These are phyloP conservation scores for Starmerella scarabaei DNA, from an alignment of 805 yeast species.

Conservation along the genomic window DNA sequence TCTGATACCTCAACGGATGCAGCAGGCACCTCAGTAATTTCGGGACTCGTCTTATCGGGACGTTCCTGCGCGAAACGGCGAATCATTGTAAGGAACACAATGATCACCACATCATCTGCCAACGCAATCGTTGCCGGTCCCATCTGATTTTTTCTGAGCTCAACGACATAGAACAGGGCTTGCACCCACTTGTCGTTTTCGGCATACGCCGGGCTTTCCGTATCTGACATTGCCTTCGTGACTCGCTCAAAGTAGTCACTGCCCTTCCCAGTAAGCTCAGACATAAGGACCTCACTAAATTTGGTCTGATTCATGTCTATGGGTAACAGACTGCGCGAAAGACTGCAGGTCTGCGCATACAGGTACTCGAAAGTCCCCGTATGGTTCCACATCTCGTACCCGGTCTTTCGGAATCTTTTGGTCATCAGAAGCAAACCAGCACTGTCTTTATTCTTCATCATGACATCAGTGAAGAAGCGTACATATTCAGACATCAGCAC, in stretches of 20 bases:
- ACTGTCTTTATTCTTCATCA: slow-evolving; percentile 43
- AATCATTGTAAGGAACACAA: slow-evolving; percentile 3
- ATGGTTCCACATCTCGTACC: slow-evolving; percentile 60
- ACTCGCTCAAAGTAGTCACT: slow-evolving; percentile 26
- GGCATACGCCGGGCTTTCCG: neutral
- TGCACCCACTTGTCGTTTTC: slow-evolving; percentile 8
- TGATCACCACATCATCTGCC: slow-evolving; percentile 15
- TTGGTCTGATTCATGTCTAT: slow-evolving; percentile 26
- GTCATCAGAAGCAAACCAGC: slow-evolving; percentile 46
- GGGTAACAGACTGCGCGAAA: slow-evolving; percentile 35
- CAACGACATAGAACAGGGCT: slow-evolving; percentile 9
- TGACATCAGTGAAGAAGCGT: slow-evolving; percentile 44
- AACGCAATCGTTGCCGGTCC: slow-evolving; percentile 11
- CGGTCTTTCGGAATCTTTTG: slow-evolving; percentile 64
- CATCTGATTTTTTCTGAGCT: slow-evolving; percentile 9
- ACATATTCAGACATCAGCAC: slow-evolving; percentile 62
- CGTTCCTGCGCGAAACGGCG: neutral
- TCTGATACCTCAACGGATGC: neutral
- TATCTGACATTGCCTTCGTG: slow-evolving; percentile 5
- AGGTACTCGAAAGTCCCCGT: slow-evolving; percentile 54
- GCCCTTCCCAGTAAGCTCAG: slow-evolving; percentile 32
- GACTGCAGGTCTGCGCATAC: slow-evolving; percentile 39
- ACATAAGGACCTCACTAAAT: slow-evolving; percentile 42
- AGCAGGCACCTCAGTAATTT: neutral
- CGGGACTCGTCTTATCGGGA: neutral